Evolutionary conservation across 2,329 filamentous ascomycete species (phyloP), one percentile per base, ranked within the genome.

Genomic region (Aspergillus sp.): DNA sequence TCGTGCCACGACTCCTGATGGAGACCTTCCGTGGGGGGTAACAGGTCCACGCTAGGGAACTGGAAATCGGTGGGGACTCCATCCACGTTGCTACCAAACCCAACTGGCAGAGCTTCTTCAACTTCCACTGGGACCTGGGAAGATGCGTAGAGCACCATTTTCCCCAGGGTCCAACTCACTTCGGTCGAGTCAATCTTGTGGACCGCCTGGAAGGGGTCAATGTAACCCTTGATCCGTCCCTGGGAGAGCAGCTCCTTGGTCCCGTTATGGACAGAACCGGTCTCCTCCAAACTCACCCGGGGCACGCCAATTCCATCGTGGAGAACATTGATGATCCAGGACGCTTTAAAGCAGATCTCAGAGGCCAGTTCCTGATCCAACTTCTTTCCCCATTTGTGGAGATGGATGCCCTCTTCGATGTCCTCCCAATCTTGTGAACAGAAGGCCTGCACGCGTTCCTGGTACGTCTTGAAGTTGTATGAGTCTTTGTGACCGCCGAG

Each of bases 231-330:
- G 30, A 84, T 79, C 68, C 90, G 88, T 2, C 84, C 84, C 13
- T 83, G 80, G 40, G 87, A 81, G 4, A 88, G 70, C 0, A 88
- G 77, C 45, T 83, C 85, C 58, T 89, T 87, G 1, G 90, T 91
- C 9, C 84, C 81, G 65, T 95, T 96, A 53, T 42, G 40, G 6
- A 7, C 19, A 2, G 19, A 42, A 11, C 14, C 16, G 11, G 5
- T 5, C n/a, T 42, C 40, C 4, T 42, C 40, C 40, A 42, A 13
- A 6, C 14, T 90, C 5, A 94, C 79, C 47, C 92, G 83, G 4
- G 95, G 95, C 47, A 99, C 85, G 0, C 94, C 95, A 59, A 99
- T 96, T 2, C 94, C 94, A 57, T 96, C 90, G 65, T 99, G 93
- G 3, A 99, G 79, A 65, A 99, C 87, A 63, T 95, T 99, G 67